These are phyloP conservation scores for Candida andamanensis DNA, from an alignment of 805 yeast genomes.

Conservation along the genomic window DNA sequence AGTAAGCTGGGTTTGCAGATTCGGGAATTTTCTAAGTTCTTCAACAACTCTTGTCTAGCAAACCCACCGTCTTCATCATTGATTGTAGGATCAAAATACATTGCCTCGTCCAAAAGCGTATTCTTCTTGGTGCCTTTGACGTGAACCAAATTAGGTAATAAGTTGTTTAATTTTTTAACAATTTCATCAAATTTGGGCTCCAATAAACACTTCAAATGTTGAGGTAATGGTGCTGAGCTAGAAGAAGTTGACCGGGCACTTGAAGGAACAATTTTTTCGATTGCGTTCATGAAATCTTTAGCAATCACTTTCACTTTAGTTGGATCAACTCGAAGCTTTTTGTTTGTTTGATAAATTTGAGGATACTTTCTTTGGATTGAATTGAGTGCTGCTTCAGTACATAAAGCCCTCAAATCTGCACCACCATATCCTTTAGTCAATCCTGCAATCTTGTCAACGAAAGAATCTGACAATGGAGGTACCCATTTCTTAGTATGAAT, in stretches of 20 bases:
- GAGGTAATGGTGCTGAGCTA: conserved; percentile 75
- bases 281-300: conserved; percentile 78
- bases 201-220: conserved; percentile 60
- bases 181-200: conserved; percentile 45
- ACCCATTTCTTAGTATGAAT: conserved; percentile 91
- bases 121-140: conserved; percentile 35
- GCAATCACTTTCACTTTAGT: conserved; percentile 66
- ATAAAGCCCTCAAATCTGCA: conserved; percentile 89
- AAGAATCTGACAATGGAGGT: conserved; percentile 57
- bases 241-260: conserved; percentile 80
- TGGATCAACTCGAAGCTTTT: conserved; percentile 72
- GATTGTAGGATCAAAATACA: conserved; percentile 53
- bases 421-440: conserved; percentile 97
- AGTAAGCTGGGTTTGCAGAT: conserved; percentile 78
- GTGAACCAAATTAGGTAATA: conserved; percentile 52
- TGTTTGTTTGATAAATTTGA: conserved; percentile 75
- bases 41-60: conserved; percentile 56
- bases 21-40: conserved; percentile 50
- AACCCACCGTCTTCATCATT: conserved; percentile 63
- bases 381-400: conserved; percentile 92
- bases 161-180: conserved; percentile 42
- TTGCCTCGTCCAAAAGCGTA: conserved; percentile 63
- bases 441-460: conserved; percentile 63
- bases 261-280: conserved; percentile 86
- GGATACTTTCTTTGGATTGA: conserved; percentile 92